These are phyloP conservation scores for Xanthoconium stramineum DNA, from an alignment of 768 basidiomycete species.

Conservation along the genomic window DNA sequence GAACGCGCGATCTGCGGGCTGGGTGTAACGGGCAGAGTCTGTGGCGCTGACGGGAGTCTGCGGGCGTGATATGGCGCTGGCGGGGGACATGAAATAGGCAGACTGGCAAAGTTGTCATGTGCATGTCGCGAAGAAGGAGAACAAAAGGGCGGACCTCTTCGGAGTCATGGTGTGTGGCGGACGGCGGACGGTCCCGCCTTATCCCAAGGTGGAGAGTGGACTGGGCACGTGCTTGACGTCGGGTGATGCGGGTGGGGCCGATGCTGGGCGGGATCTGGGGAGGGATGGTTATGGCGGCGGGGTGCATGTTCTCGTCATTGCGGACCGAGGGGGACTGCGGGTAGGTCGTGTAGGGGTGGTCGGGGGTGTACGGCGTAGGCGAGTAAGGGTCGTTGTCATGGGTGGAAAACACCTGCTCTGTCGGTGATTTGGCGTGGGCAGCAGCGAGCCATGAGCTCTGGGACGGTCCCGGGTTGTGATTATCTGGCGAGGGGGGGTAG, in stretches of 20 bases:
- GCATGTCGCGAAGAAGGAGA: not conserved
- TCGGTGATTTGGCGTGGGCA: constrained; percentile 3
- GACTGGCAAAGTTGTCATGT: constrained; percentile 21
- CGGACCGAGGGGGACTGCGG: constrained; percentile 30
- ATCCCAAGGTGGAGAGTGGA: constrained; percentile 33
- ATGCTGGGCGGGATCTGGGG: constrained; percentile 49
- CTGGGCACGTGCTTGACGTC: constrained; percentile 41
- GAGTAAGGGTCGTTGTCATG: constrained; percentile 37
- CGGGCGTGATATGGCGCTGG: constrained; percentile 36
- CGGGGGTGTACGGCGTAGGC: constrained; percentile 22
- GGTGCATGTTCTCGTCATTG: constrained; percentile 25
- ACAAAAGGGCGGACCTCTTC: constrained; percentile 25
- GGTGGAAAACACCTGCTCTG: constrained; percentile 36
- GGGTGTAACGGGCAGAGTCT: constrained; percentile 31
- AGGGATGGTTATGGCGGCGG: constrained; percentile 26
- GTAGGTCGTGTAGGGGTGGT: constrained; percentile 28
- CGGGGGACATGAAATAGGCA: constrained; percentile 36
- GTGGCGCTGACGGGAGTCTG: constrained; percentile 36
- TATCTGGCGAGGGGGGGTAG: constrained; percentile 31
- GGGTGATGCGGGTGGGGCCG: constrained; percentile 50
- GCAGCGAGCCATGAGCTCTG: constrained; percentile 7
- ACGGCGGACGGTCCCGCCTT: constrained; percentile 27
- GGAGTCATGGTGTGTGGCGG: constrained; percentile 21
- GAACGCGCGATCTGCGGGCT: constrained; percentile 30
- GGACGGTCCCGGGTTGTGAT: constrained; percentile 20